Percentiles rank a stretch among this genome's conserved stretches.
phyloP scores from a whole-genome alignment of 495 filamentous ascomycete species.

The Elaphomyces granulatus region DNA sequence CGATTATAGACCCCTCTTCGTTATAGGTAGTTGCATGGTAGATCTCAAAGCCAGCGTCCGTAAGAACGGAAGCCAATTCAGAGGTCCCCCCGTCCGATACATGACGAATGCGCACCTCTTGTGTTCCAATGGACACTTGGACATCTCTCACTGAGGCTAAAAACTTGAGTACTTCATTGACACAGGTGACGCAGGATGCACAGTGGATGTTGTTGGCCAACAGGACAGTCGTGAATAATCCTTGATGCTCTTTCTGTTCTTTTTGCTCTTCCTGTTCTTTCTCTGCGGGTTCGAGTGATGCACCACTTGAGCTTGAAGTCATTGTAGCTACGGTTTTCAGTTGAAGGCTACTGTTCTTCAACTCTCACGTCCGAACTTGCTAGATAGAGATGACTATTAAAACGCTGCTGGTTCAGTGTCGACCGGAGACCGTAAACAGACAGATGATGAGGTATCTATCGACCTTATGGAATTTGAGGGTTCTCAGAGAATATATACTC shows the following conservation, averaged over 20 bases:
- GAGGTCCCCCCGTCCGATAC: conserved; percentile 13
- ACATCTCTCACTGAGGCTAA: conserved; percentile 22
- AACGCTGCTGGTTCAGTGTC: neutral
- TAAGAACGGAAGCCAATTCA: conserved; percentile 26
- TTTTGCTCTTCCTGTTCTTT: neutral
- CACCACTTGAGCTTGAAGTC: neutral
- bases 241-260: neutral
- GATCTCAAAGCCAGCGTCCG: conserved; percentile 38
- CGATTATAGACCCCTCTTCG: conserved; percentile 12
- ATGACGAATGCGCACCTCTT: conserved; percentile 32
- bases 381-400: neutral
- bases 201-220: conserved; percentile 39
- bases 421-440: no score
- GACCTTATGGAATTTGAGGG: no score
- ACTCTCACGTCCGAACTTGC: neutral
- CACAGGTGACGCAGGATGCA: conserved; percentile 37
- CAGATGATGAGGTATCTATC: no score
- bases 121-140: conserved; percentile 31
- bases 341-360: neutral
- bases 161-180: conserved; percentile 27
- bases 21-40: conserved; percentile 31
- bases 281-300: neutral
- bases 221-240: conserved; percentile 18
- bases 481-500: no score
- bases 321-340: neutral